These are phyloP conservation scores for Heliosperma pusillum DNA, from an alignment of 148 eudicot genomes.

Conservation along the genomic window DNA sequence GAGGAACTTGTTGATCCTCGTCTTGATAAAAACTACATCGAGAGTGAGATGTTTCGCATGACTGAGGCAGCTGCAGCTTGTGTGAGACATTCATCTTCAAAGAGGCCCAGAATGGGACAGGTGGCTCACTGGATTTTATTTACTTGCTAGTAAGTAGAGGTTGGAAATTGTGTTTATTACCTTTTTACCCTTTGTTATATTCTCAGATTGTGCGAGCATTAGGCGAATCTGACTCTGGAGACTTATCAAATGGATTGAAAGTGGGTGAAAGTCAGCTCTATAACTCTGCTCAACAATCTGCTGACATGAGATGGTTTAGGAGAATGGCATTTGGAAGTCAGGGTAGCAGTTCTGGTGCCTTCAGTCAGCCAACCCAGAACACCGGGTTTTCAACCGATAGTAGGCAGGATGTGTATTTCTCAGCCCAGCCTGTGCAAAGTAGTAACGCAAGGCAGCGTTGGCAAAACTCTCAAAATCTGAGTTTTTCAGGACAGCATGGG, in stretches of 20 bases:
- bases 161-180: too few species aligned
- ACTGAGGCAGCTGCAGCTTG: slow-evolving; percentile 92
- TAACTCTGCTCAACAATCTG: slow-evolving; percentile 61
- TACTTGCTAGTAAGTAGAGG: neutral
- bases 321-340: slow-evolving; percentile 77
- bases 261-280: slow-evolving; percentile 72
- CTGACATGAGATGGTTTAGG: slow-evolving; percentile 60
- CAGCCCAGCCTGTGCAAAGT: slow-evolving; percentile 25
- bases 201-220: slow-evolving; percentile 70
- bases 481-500: neutral
- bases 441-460: slow-evolving; percentile 14
- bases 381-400: slow-evolving; percentile 18
- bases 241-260: slow-evolving; percentile 76
- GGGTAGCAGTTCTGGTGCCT: slow-evolving; percentile 48
- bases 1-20: slow-evolving; percentile 61
- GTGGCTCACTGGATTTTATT: slow-evolving; percentile 25
- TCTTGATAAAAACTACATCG: slow-evolving; percentile 54
- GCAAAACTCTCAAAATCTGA: too few species aligned
- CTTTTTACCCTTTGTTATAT: too few species aligned
- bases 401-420: slow-evolving; percentile 12
- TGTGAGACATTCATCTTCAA: slow-evolving; percentile 70
- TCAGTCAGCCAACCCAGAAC: slow-evolving; percentile 31
- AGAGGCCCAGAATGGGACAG: slow-evolving; percentile 94
- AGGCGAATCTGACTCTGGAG: slow-evolving; percentile 49
- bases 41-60: slow-evolving; percentile 54